Base-by-base conservation (phyloP, 768 basidiomycete species). In the Boletellus ananiceps region DNA sequence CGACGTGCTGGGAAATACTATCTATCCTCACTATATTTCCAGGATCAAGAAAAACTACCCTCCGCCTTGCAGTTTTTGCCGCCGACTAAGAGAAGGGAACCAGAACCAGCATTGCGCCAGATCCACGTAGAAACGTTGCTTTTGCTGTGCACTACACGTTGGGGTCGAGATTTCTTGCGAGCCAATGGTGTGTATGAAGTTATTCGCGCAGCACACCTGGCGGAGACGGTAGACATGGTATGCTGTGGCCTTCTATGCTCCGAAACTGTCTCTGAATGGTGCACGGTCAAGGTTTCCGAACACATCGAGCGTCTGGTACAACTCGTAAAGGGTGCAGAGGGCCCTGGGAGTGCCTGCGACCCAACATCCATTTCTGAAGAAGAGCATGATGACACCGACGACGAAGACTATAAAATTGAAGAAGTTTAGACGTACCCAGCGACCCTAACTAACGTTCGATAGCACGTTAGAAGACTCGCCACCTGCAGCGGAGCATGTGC, bases 31-130 rank as follows among this genome's bases (percentile, higher is more conserved):
- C 44, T 8, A 4, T n/a, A 3, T n/a, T 14, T 46, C 27, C 60
- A 95, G 87, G 90, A 91, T 36, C 88, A 92, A 73, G 96, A 99
- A 57, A 82, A 81, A 37, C 76, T 99, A 0, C 93, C 87, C 0
- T 71, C 82, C 12, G 79, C 86, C 0, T 74, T 97, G 11, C 96
- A 99, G 65, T 87, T 98, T 69, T 79, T 96, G 4, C 88, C 91
- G 1, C 74, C 83, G 0, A 83, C 83, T 11, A 99, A 99, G 67
- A 78, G 70, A 49, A 81, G 96, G 27, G 96, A 99, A 61, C 62
- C 75, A 2, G 93, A 98, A 62, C 57, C 81, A 0, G 78, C 73
- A 2, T 75, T 97, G 41, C 82, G 95, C 0, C 71, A 90, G 42
- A 90, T 82, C 23, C 86, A 88, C 59, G 73, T 97, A n/a, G 95